A percentile compares a stretch with the other conserved stretches of the same genome.
Evolutionary conservation across 768 basidiomycete species (phyloP).

Genomic region (Russula virescens): DNA sequence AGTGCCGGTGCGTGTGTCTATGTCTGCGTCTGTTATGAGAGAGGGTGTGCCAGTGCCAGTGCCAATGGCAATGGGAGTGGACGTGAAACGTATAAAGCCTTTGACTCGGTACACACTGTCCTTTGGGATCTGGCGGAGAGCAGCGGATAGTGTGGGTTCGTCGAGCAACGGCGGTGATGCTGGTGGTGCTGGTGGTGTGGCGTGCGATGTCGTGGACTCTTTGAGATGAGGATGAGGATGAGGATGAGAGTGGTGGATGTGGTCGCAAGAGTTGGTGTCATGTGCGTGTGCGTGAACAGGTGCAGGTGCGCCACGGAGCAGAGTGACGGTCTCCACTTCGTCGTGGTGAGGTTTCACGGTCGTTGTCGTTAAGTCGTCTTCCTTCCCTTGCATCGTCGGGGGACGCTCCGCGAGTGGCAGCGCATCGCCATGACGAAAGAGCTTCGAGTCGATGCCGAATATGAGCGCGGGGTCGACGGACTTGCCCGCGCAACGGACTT

Average conservation of each 20-base stretch:
- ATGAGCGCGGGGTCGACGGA: conserved; percentile 75
- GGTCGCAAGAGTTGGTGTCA: neutral
- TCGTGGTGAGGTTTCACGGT: conserved; percentile 47
- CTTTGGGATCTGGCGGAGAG: conserved; percentile 51
- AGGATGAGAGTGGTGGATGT: conserved; percentile 2
- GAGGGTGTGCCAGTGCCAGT: no score
- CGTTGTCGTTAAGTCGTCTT: no score
- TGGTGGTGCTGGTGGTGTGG: neutral
- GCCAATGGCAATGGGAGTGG: conserved; percentile 10
- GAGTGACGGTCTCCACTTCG: conserved; percentile 78
- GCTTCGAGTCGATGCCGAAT: conserved; percentile 85
- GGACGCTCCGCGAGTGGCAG: neutral
- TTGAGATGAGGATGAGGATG: neutral
- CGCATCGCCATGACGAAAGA: conserved; percentile 44
- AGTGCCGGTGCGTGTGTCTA: no score
- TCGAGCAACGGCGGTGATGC: conserved; percentile 28
- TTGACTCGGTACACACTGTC: conserved; percentile 80
- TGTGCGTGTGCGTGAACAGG: conserved; percentile 24
- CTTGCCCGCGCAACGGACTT: conserved; percentile 59
- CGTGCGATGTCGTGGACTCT: neutral
- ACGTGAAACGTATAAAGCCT: conserved; percentile 61
- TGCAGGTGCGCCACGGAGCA: conserved; percentile 42
- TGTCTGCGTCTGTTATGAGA: no score
- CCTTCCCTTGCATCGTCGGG: no score
- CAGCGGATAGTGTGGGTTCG: conserved; percentile 37